Percentiles rank a stretch among this genome's conserved stretches.
phyloP scores from a whole-genome alignment of 495 filamentous ascomycete species.

The Penicillium cinerascens region DNA sequence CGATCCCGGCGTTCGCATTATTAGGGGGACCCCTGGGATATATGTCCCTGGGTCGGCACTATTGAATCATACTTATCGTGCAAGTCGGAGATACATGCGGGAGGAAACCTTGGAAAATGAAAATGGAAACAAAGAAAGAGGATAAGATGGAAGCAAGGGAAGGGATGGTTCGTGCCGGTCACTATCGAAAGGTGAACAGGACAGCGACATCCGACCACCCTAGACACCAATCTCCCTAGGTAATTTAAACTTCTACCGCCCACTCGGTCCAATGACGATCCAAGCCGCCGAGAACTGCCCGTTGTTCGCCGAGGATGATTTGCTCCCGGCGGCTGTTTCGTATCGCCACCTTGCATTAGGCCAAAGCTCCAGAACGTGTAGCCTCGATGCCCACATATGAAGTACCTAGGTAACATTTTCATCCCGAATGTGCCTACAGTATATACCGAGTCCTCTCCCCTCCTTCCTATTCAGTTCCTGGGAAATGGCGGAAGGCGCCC shows the following conservation, averaged over 20 bases:
- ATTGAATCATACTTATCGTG: background rate
- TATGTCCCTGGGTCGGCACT: background rate
- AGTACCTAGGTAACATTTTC: background rate
- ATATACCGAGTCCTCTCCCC: background rate
- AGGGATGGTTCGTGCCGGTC: constrained; percentile 8
- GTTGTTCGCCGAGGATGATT: constrained; percentile 25
- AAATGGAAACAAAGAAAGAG: background rate
- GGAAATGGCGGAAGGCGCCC: background rate
- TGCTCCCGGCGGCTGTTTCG: constrained; percentile 23
- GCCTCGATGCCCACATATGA: background rate
- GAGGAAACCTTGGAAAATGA: background rate
- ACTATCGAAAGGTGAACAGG: constrained; percentile 10
- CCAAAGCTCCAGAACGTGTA: constrained; percentile 24
- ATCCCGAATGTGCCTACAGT: background rate
- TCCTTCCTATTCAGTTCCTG: background rate
- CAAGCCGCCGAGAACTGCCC: constrained; percentile 18
- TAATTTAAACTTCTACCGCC: constrained; percentile 31
- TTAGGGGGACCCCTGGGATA: background rate
- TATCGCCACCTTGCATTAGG: constrained; percentile 22
- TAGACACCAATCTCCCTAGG: background rate
- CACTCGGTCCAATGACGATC: constrained; percentile 27
- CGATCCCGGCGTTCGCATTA: background rate
- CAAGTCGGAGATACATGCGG: background rate
- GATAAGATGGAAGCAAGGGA: constrained; percentile 8
- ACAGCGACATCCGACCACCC: background rate